Conservation (phyloP, 495 filamentous ascomycete species). For the Neurospora africana region DNA sequence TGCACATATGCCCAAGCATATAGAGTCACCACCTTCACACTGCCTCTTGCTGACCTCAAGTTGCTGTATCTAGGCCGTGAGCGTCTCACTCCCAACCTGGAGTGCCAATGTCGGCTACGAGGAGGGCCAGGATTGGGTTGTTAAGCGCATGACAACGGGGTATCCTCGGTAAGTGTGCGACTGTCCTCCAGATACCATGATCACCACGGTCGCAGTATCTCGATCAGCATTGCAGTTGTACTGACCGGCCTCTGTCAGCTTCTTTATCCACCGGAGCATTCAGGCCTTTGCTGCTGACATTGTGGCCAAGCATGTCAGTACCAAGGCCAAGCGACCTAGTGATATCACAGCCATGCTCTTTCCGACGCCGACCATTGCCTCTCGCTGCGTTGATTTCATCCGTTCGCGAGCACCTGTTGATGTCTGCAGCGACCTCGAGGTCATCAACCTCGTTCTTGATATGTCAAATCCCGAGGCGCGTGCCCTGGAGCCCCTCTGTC, state of each 20-base stretch:
- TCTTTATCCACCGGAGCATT: slow-evolving; percentile 85
- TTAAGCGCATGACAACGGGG: slow-evolving; percentile 75
- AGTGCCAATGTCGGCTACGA: slow-evolving; percentile 82
- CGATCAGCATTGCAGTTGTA: background rate
- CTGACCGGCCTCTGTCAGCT: slow-evolving; percentile 37
- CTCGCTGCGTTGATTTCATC: slow-evolving; percentile 63
- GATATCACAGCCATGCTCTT: slow-evolving; percentile 57
- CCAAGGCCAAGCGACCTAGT: slow-evolving; percentile 36
- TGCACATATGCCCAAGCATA: background rate
- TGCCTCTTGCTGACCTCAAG: background rate
- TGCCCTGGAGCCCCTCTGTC: slow-evolving; percentile 26
- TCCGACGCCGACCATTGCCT: slow-evolving; percentile 55
- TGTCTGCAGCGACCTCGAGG: slow-evolving; percentile 39
- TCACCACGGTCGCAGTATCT: background rate
- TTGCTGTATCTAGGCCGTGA: slow-evolving; percentile 60
- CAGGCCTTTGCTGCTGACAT: slow-evolving; percentile 61
- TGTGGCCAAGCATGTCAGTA: slow-evolving; percentile 48
- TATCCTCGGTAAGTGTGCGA: slow-evolving; percentile 62
- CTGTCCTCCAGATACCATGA: background rate
- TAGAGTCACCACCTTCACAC: slow-evolving; percentile 15
- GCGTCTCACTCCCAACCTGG: slow-evolving; percentile 94
- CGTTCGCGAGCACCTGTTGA: slow-evolving; percentile 40
- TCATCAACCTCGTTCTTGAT: slow-evolving; percentile 55
- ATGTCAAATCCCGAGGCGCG: slow-evolving; percentile 40
- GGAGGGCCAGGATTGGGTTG: slow-evolving; percentile 78